A percentile compares a stretch with the other conserved stretches of the same genome.
phyloP scores from a whole-genome alignment of 208 protist genomes.

The Entamoeba nuttalli region DNA sequence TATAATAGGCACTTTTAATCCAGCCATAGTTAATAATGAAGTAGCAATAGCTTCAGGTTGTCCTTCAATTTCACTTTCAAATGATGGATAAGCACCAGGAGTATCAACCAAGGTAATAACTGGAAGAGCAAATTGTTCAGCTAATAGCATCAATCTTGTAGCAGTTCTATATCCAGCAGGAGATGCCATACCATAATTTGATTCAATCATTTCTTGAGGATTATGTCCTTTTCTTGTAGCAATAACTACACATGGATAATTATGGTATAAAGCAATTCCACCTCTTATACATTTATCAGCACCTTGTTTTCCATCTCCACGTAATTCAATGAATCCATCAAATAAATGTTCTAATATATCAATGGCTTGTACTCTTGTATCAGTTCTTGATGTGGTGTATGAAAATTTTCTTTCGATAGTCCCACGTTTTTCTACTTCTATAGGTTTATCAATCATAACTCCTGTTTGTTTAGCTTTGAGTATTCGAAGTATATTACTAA shows the following conservation, averaged over 20 bases:
- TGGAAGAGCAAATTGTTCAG: conserved; percentile 31
- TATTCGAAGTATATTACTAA: background rate
- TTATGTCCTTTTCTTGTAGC: background rate
- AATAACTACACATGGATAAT: background rate
- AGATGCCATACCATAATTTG: background rate
- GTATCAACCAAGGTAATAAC: conserved; percentile 35
- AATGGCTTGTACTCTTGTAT: background rate
- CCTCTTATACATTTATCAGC: background rate
- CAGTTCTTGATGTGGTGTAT: background rate
- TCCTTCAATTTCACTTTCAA: conserved; percentile 32
- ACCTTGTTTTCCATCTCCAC: background rate
- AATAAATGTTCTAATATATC: background rate
- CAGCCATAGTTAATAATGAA: conserved; percentile 32
- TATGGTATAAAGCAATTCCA: background rate
- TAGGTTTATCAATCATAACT: background rate
- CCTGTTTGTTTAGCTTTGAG: background rate
- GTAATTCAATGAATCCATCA: background rate
- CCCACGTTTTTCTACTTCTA: background rate
- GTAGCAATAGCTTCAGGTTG: conserved; percentile 36
- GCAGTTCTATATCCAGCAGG: background rate
- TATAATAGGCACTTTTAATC: conserved; percentile 32
- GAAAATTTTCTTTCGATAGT: background rate
- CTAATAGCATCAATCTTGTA: conserved; percentile 4
- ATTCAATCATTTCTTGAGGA: background rate
- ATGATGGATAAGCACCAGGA: conserved; percentile 34